Evolutionary conservation across 495 filamentous ascomycete species (phyloP).

Genomic region (Penicillium chermesinum): DNA sequence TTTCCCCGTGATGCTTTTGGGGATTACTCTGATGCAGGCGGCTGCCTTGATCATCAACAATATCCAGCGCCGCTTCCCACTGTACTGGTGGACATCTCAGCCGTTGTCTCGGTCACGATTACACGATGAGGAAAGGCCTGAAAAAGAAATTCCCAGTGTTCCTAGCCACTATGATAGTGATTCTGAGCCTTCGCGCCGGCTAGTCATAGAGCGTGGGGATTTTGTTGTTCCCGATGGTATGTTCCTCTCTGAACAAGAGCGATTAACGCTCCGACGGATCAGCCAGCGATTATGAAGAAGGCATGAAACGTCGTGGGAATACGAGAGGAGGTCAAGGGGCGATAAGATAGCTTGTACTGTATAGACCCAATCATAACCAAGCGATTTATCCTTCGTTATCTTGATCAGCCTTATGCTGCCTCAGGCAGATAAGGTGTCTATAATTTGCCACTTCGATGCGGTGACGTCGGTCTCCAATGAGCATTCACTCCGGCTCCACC

Average conservation of each 20-base stretch:
- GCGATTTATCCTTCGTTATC: neutral
- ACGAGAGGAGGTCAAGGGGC: too few relatives aligned
- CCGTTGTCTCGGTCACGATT: conserved; percentile 16
- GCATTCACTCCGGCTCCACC: neutral
- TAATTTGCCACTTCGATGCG: conserved; percentile 1
- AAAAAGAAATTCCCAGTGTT: conserved; percentile 12
- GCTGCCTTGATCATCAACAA: conserved; percentile 72
- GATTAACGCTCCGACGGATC: conserved; percentile 25
- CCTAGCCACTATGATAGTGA: conserved; percentile 26
- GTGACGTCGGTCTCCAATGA: conserved; percentile 6
- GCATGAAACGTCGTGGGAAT: neutral
- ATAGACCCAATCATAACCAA: neutral
- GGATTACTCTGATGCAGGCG: conserved; percentile 57
- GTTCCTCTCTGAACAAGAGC: conserved; percentile 30
- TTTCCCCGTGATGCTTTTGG: conserved; percentile 62
- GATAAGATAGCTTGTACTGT: neutral
- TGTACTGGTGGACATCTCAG: conserved; percentile 62
- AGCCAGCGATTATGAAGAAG: conserved; percentile 26
- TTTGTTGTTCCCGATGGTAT: conserved; percentile 33
- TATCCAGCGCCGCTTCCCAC: conserved; percentile 66
- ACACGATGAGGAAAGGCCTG: conserved; percentile 24
- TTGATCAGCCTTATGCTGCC: neutral
- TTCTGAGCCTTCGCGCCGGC: conserved; percentile 22
- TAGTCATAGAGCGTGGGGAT: conserved; percentile 28
- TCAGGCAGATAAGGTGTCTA: neutral